Evolutionary conservation across 805 yeast genomes (phyloP).

Genomic region (Tetrapisispora nanseiensis): DNA sequence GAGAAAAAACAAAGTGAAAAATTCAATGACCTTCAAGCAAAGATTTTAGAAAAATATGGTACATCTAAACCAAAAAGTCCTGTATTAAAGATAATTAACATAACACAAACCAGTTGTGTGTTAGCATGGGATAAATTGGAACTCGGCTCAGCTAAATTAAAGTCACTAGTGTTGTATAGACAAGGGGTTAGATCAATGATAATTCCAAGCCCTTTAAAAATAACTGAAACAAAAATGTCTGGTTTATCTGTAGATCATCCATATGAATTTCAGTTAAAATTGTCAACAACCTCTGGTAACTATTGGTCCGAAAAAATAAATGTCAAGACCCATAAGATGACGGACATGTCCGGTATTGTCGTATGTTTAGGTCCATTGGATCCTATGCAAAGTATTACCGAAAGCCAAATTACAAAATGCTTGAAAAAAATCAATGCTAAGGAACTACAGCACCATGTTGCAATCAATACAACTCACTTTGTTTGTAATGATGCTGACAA

Average conservation of each 20-base stretch:
- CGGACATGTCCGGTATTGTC: constrained; percentile 86
- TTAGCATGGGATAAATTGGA: constrained; percentile 87
- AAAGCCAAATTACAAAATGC: constrained; percentile 50
- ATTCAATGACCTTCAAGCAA: constrained; percentile 62
- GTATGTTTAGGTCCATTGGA: constrained; percentile 80
- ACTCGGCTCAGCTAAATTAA: constrained; percentile 72
- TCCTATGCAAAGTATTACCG: constrained; percentile 37
- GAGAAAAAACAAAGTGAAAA: constrained; percentile 49
- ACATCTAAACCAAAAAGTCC: constrained; percentile 64
- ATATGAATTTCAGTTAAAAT: constrained; percentile 67
- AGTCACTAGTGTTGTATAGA: constrained; percentile 67
- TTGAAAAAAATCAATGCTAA: constrained; percentile 71
- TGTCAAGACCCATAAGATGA: constrained; percentile 88
- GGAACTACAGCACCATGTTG: constrained; percentile 62
- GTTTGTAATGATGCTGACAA: constrained; percentile 36
- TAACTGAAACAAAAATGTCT: constrained; percentile 75
- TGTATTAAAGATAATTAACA: constrained; percentile 55
- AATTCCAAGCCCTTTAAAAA: constrained; percentile 73
- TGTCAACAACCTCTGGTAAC: constrained; percentile 87
- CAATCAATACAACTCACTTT: constrained; percentile 90
- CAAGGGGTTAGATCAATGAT: constrained; percentile 53
- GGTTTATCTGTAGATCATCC: constrained; percentile 83
- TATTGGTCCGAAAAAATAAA: constrained; percentile 57
- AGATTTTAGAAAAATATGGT: constrained; percentile 66
- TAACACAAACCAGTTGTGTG: constrained; percentile 91